Evolutionary conservation across 2,329 filamentous ascomycete species (phyloP).

Genomic region (Xylaria hypoxylon): DNA sequence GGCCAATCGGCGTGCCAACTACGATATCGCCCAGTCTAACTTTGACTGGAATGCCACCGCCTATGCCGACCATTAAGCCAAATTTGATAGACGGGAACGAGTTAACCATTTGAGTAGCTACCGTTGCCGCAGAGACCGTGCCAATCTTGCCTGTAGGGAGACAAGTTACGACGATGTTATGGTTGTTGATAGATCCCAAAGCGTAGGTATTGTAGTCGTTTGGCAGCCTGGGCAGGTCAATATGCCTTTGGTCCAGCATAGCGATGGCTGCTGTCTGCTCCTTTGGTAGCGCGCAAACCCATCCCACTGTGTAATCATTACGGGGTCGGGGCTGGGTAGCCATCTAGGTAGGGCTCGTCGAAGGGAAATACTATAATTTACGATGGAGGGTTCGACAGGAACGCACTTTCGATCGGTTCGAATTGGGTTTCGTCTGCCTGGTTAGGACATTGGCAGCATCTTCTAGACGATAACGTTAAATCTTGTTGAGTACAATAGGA

Average conservation of each 20-base stretch:
- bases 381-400: neutral
- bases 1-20: slow-evolving; percentile 36
- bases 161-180: slow-evolving; percentile 45
- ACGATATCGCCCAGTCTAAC: slow-evolving; percentile 46
- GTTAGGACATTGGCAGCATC: neutral
- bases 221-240: neutral
- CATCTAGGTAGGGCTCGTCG: neutral
- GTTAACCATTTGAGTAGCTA: slow-evolving; percentile 48
- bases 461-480: neutral
- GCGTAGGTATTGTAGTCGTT: slow-evolving; percentile 39
- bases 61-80: slow-evolving; percentile 59
- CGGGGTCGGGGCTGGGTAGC: neutral
- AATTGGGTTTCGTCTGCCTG: neutral
- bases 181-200: slow-evolving; percentile 39
- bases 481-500: neutral
- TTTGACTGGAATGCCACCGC: slow-evolving; percentile 44
- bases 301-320: slow-evolving; percentile 15
- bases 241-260: slow-evolving; percentile 17
- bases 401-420: neutral
- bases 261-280: slow-evolving; percentile 20
- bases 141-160: slow-evolving; percentile 48
- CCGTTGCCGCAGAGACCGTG: slow-evolving; percentile 49
- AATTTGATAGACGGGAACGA: slow-evolving; percentile 53
- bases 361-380: neutral
- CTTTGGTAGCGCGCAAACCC: slow-evolving; percentile 8